phyloP scores from a whole-genome alignment of 225 moss, liverwort and hornwort species.

The Bryum argenteum region DNA sequence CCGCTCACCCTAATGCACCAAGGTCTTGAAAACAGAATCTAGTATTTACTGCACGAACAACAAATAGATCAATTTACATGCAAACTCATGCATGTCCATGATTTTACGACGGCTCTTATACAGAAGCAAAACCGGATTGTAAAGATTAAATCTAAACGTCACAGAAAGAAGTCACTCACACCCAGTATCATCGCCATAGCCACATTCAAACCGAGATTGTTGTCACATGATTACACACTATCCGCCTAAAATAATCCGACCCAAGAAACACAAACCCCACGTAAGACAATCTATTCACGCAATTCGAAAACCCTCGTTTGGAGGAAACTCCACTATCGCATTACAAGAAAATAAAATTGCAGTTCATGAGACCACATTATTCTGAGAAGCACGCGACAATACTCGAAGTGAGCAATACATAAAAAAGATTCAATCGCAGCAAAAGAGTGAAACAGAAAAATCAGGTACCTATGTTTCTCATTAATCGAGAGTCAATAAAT shows the following conservation, averaged over 20 bases:
- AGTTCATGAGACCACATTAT: conserved; percentile 2
- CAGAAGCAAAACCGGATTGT: not conserved
- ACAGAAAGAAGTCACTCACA: not conserved
- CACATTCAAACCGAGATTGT: not conserved
- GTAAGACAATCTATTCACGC: not conserved
- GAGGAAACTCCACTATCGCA: not conserved
- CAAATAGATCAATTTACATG: conserved; percentile 5
- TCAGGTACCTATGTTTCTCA: too few species aligned
- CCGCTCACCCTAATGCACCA: not conserved
- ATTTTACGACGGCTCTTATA: conserved; percentile 9
- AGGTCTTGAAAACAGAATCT: not conserved
- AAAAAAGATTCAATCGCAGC: not conserved
- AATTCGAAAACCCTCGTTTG: conserved; percentile 19
- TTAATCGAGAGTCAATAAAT: too few species aligned
- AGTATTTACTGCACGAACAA: conserved; percentile 14
- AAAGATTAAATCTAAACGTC: conserved; percentile 23
- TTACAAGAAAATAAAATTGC: conserved; percentile 1
- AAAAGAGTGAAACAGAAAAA: not conserved
- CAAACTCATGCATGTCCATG: conserved; percentile 11
- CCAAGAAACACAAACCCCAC: conserved; percentile 18
- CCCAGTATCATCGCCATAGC: conserved; percentile 27
- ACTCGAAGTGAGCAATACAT: not conserved
- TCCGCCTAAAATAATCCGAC: not conserved
- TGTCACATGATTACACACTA: too few species aligned
- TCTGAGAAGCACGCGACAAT: conserved; percentile 4